A percentile compares a stretch with the other conserved stretches of the same genome.
Conservation (phyloP, 495 filamentous ascomycete species). For the Daldinia bambusicola region DNA sequence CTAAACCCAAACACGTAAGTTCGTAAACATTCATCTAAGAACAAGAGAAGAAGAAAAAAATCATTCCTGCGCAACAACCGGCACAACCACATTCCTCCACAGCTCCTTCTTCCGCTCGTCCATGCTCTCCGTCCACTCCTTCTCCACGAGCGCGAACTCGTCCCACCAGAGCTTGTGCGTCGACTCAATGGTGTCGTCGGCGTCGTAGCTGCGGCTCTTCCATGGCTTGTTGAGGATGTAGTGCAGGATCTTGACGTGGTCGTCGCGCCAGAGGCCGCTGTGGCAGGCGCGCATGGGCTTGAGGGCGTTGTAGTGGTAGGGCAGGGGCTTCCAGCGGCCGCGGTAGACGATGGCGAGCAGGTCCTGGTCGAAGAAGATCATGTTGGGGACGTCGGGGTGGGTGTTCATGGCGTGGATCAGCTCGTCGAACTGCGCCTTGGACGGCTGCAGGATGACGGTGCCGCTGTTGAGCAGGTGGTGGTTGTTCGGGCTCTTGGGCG, state of each 20-base stretch:
- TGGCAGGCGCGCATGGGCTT: conserved; percentile 55
- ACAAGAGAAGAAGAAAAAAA: not conserved
- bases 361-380: conserved; percentile 57
- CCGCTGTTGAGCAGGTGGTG: conserved; percentile 56
- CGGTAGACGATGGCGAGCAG: conserved; percentile 53
- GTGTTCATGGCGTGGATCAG: conserved; percentile 56
- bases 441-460: conserved; percentile 51
- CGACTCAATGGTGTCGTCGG: conserved; percentile 49
- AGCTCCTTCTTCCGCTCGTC: conserved; percentile 47
- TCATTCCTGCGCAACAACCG: conserved; percentile 54
- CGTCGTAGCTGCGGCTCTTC: conserved; percentile 49
- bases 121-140: conserved; percentile 46
- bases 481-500: conserved; percentile 45
- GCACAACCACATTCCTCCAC: conserved; percentile 52
- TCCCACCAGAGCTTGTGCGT: conserved; percentile 56
- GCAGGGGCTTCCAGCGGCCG: conserved; percentile 52
- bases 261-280: conserved; percentile 46
- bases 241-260: conserved; percentile 52
- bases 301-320: conserved; percentile 53
- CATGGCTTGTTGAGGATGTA: conserved; percentile 56
- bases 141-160: conserved; percentile 49
- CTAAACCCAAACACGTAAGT: not conserved
- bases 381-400: conserved; percentile 53
- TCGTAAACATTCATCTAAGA: not conserved
- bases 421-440: conserved; percentile 46